Evolutionary conservation across 1,139 yeast genomes (phyloP).

Genomic region (Magnusiomyces ingens): DNA sequence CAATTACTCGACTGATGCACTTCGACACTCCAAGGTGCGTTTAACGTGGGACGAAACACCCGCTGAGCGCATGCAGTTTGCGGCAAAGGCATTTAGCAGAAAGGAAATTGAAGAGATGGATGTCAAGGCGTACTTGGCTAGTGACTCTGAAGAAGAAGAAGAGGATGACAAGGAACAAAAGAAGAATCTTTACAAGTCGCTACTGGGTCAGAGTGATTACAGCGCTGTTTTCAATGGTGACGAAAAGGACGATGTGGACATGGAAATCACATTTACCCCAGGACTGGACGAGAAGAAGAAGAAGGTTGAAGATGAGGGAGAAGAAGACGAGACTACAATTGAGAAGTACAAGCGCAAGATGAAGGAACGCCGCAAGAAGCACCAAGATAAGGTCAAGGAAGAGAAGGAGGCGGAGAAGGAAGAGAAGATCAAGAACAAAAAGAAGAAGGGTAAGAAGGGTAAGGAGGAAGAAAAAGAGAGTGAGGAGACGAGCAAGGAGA

Average conservation of each 20-base stretch:
- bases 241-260: constrained; percentile 68
- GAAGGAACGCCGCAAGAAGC: constrained; percentile 80
- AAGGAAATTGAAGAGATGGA: constrained; percentile 95
- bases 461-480: constrained; percentile 21
- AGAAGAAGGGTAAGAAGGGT: constrained; percentile 24
- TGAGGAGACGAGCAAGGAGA: constrained; percentile 35
- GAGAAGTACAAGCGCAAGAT: constrained; percentile 82
- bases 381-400: constrained; percentile 68
- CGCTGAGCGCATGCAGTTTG: constrained; percentile 70
- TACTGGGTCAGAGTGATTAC: constrained; percentile 45
- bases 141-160: constrained; percentile 63
- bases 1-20: constrained; percentile 80
- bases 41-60: constrained; percentile 99
- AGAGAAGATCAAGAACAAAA: constrained; percentile 32
- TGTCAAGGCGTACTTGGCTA: constrained; percentile 88
- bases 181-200: constrained; percentile 58
- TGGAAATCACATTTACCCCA: constrained; percentile 95
- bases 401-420: constrained; percentile 42
- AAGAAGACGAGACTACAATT: constrained; percentile 66
- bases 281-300: constrained; percentile 52
- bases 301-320: constrained; percentile 29
- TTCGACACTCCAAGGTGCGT: constrained; percentile 88
- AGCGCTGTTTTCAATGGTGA: constrained; percentile 32
- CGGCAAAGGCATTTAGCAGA: constrained; percentile 77
- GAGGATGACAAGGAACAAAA: constrained; percentile 40